Base-by-base conservation (phyloP, 2,329 filamentous ascomycete genomes). In the Aspergillus hiratsukae region DNA sequence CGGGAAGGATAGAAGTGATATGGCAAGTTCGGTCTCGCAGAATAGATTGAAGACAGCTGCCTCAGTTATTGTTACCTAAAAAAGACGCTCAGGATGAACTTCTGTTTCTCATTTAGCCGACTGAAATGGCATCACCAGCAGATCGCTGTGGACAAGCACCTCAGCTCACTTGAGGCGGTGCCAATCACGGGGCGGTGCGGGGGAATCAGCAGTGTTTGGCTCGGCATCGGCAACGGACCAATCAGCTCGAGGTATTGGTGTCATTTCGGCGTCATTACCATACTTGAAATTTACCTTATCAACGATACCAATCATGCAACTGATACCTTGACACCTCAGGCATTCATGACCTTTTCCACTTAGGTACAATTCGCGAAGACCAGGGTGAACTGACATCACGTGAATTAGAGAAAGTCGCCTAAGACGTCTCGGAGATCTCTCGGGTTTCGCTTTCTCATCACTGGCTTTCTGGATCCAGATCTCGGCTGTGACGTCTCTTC, bases 401-500 rank as follows among this genome's bases (percentile, higher is more conserved):
- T 1, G 31, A 17, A 7, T 37, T 37, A 17, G 6, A 37, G 50
- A 55, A 74, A 72, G n/a, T 70, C 66, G n/a, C 62, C 58, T 23
- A 74, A 59, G 11, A 72, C 28, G 37, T 64, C 66, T 17, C 59
- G 58, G 46, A 74, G 62, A 55, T 71, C 65, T 35, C 61, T 66
- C 10, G 50, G 50, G 11, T 57, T 58, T 25, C 63, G 65, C 29
- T 62, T 51, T 57, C 65, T 74, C 63, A 71, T 66, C 21, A 61
- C 61, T 8, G 63, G 61, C 54, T 58, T 64, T 50, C 52, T 58
- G 23, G 48, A 48, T 11, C 55, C 48, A 29, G 52, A 31, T 25
- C 48, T 41, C 31, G 31, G 35, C 21, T 17, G n/a, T 35, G 52
- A 21, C 27, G 35, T 27, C 41, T 23, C 49, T 45, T 49, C 60